These are phyloP conservation scores for Rhodotorula paludigena DNA, from an alignment of 768 basidiomycete genomes.

Conservation along the genomic window DNA sequence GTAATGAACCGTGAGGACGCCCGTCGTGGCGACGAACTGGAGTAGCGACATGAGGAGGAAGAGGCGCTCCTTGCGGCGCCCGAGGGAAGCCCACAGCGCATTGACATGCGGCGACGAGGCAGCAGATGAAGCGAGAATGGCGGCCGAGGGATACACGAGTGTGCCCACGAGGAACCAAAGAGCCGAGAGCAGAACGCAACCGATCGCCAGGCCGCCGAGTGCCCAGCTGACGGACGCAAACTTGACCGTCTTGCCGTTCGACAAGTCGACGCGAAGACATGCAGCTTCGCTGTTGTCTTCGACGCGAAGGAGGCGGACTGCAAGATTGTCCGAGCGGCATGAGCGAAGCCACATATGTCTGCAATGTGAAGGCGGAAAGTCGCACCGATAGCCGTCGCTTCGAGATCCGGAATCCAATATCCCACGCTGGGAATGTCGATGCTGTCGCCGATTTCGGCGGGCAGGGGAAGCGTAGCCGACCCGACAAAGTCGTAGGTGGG, in stretches of 20 bases:
- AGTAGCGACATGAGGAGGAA: conserved; percentile 76
- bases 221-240: conserved; percentile 73
- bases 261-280: conserved; percentile 84
- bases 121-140: not conserved
- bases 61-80: conserved; percentile 54
- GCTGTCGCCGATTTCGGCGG: conserved; percentile 48
- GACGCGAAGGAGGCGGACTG: conserved; percentile 29
- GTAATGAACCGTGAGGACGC: conserved; percentile 78
- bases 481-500: conserved; percentile 83
- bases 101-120: conserved; percentile 48
- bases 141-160: conserved; percentile 50
- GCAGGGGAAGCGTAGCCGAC: conserved; percentile 23
- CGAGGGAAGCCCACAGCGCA: conserved; percentile 52
- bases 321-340: no score
- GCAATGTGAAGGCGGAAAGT: conserved; percentile 54
- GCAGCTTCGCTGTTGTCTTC: conserved; percentile 60
- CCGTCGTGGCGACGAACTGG: conserved; percentile 73
- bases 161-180: conserved; percentile 50
- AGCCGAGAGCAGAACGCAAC: conserved; percentile 57
- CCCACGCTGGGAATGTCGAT: conserved; percentile 63
- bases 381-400: conserved; percentile 77
- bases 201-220: conserved; percentile 57
- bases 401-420: conserved; percentile 81
- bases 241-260: conserved; percentile 80
- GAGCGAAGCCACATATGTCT: not conserved